Base-by-base conservation (phyloP, 805 yeast genomes). In the Komagataella pseudopastoris region DNA sequence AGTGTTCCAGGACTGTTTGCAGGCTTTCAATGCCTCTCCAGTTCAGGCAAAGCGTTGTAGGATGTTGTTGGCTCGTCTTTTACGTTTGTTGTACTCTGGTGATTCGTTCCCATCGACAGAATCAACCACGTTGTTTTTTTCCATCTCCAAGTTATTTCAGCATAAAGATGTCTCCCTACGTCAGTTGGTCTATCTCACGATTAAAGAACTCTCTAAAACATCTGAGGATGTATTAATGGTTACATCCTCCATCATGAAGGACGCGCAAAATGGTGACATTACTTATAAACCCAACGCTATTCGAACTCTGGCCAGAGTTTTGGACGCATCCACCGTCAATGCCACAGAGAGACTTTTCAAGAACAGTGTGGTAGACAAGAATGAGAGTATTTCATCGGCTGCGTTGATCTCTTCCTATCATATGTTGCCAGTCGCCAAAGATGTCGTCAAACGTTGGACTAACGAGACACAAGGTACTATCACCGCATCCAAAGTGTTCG, bases 211-310 rank as follows among this genome's bases (percentile, higher is more conserved):
- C 56, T 79, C 91, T 49, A 69, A 83, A 17, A 78, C 85, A 56
- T 88, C 96, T 18, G 87, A 88, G 58, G 97, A 93, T 67, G 88
- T 89, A 52, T 77, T 93, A 67, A 93, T 93, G 98, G 97, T 91
- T 23, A 93, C 99, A 23, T 88, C 96, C 2, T 89, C 96, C 23
- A 90, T 93, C 63, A 93, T 93, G 97, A 90, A 90, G 70, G 99
- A 93, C 70, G 88, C 93, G 51, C 97, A 95, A 70, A 83, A 82
- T 57, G 91, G 91, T 52, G 95, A 88, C 54, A 72, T 80, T 56
- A 72, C 88, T 55, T 89, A 85, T 69, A 88, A 89, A 63, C 96
- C 99, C 52, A 85, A 93, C 64, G 98, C 99, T 22, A 85, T 93
- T 56, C 81, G 99, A 66, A 85, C 98, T 0, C 76, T 93, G 60